Evolutionary conservation across 2,329 filamentous ascomycete species (phyloP).

Genomic region (Fusarium mangiferae): DNA sequence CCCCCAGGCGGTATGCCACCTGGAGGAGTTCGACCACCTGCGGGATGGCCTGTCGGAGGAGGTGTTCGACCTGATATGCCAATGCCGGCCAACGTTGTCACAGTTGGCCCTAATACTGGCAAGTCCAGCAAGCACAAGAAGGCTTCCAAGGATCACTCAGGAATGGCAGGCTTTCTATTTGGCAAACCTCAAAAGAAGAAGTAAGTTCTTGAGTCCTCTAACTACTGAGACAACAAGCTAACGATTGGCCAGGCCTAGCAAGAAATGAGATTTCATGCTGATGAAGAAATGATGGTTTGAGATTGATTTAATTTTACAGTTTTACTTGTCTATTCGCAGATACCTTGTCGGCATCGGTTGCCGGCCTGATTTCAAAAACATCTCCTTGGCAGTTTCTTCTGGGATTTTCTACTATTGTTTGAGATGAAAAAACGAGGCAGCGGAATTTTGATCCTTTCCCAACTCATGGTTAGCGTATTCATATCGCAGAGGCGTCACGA

Average conservation of each 20-base stretch:
- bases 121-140: slow-evolving; percentile 43
- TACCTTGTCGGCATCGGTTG: slow-evolving; percentile 40
- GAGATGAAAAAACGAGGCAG: slow-evolving; percentile 27
- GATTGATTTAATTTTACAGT: slow-evolving; percentile 27
- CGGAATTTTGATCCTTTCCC: slow-evolving; percentile 33
- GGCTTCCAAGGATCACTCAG: slow-evolving; percentile 23
- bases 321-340: slow-evolving; percentile 40
- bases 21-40: slow-evolving; percentile 33
- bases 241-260: slow-evolving; percentile 30
- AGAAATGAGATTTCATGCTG: slow-evolving; percentile 35
- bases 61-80: slow-evolving; percentile 5
- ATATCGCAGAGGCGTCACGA: slow-evolving; percentile 40
- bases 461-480: slow-evolving; percentile 39
- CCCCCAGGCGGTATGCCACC: slow-evolving; percentile 8
- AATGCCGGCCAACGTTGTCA: slow-evolving; percentile 38
- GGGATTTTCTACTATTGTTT: slow-evolving; percentile 14
- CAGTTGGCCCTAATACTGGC: slow-evolving; percentile 26
- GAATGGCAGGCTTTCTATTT: slow-evolving; percentile 41
- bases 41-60: slow-evolving; percentile 31
- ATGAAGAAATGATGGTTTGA: slow-evolving; percentile 38
- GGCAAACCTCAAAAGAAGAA: slow-evolving; percentile 48
- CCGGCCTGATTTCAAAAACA: slow-evolving; percentile 35
- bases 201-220: slow-evolving; percentile 29
- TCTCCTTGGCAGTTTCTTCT: slow-evolving; percentile 19
- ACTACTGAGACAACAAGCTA: neutral